phyloP scores from a whole-genome alignment of 257 asterid genomes.

The Cruciata laevipes region DNA sequence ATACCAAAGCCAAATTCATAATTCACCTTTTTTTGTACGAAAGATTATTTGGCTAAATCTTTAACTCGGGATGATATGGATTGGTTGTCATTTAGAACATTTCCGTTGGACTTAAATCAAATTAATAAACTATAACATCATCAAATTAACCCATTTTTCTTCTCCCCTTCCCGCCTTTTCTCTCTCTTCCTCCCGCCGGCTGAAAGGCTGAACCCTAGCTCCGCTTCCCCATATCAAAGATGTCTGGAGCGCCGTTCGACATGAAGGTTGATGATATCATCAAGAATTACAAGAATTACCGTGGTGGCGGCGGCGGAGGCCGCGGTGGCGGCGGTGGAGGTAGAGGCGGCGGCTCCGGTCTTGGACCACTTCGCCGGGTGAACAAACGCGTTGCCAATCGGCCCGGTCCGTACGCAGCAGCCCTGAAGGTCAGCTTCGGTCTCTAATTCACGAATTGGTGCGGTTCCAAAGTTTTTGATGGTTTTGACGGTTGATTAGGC shows the following conservation, averaged over 20 bases:
- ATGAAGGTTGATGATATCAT: slow-evolving; percentile 90
- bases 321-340: slow-evolving; percentile 18
- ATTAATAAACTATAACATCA: too few species aligned
- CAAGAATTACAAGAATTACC: slow-evolving; percentile 70
- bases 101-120: too few species aligned
- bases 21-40: too few species aligned
- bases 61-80: too few species aligned
- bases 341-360: slow-evolving; percentile 45
- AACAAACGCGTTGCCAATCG: slow-evolving; percentile 61
- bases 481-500: slow-evolving; percentile 45
- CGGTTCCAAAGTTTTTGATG: not conserved
- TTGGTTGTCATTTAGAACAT: too few species aligned
- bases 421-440: slow-evolving; percentile 61
- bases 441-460: not conserved
- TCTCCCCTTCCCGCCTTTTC: slow-evolving; percentile 1
- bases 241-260: slow-evolving; percentile 85
- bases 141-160: too few species aligned
- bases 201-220: slow-evolving; percentile 1
- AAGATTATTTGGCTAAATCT: too few species aligned
- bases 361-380: slow-evolving; percentile 74
- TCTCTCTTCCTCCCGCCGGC: not conserved
- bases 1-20: too few species aligned
- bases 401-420: slow-evolving; percentile 50
- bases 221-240: slow-evolving; percentile 21
- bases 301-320: slow-evolving; percentile 34